Percentiles rank a stretch among this genome's conserved stretches.
These are phyloP conservation scores for Elsinoe perseae DNA, from an alignment of 2,329 filamentous ascomycete genomes.

Conservation along the genomic window DNA sequence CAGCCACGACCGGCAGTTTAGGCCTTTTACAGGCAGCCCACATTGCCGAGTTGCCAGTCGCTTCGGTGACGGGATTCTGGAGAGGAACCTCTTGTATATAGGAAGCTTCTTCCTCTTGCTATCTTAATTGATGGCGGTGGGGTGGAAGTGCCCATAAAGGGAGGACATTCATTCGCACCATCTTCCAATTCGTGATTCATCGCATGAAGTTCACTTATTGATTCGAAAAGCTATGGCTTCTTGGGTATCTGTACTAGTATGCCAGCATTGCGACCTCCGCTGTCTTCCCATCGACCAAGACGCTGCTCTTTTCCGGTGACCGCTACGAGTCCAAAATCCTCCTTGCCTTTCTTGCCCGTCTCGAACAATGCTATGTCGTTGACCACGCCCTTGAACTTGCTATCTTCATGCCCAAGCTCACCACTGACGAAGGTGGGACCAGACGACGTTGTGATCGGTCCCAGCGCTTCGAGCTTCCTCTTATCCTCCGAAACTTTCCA, in stretches of 20 bases:
- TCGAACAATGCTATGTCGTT: conserved; percentile 88
- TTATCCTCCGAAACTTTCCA: conserved; percentile 85
- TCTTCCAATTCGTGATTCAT: background rate
- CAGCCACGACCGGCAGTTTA: conserved; percentile 62
- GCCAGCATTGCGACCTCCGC: conserved; percentile 68
- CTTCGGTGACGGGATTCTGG: conserved; percentile 52
- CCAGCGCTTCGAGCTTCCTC: conserved; percentile 64
- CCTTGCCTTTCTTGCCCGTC: conserved; percentile 63
- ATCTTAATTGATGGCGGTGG: conserved; percentile 65
- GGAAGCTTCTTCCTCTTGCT: conserved; percentile 62
- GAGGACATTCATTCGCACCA: conserved; percentile 53
- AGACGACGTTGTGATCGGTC: conserved; percentile 42
- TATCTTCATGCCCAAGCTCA: conserved; percentile 20
- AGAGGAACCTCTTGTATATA: conserved; percentile 54
- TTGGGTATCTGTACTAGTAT: conserved; percentile 73
- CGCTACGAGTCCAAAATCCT: conserved; percentile 73
- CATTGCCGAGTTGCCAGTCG: conserved; percentile 64
- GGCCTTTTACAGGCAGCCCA: conserved; percentile 31
- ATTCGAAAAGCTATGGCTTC: conserved; percentile 16
- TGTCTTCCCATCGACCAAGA: conserved; percentile 70
- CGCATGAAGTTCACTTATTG: background rate
- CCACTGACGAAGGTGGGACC: conserved; percentile 21
- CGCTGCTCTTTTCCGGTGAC: conserved; percentile 81
- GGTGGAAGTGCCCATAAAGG: conserved; percentile 63
- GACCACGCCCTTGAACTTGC: conserved; percentile 61